phyloP scores from a whole-genome alignment of 1,284 basidiomycete species.

The Microbotryum violaceum region DNA sequence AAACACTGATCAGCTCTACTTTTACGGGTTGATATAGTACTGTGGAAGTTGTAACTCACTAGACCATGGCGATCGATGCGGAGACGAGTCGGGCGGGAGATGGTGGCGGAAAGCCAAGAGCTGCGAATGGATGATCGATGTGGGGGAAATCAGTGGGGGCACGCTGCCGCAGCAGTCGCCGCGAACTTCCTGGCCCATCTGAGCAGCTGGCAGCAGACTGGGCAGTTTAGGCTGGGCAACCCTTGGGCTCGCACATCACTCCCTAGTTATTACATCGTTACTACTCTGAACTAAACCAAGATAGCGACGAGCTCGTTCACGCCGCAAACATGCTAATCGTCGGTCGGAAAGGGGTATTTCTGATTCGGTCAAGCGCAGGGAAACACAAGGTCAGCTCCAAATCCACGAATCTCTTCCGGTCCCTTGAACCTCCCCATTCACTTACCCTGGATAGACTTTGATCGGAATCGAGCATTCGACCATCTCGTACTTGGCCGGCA shows the following conservation, averaged over 20 bases:
- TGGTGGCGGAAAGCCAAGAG: background rate
- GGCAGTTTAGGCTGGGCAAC: no score
- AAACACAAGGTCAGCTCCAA: background rate
- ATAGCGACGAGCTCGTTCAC: slow-evolving; percentile 1
- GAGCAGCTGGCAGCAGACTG: no score
- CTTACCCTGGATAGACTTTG: slow-evolving; percentile 60
- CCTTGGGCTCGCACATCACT: no score
- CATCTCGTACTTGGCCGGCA: slow-evolving; percentile 59
- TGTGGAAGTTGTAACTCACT: no score
- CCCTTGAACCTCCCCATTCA: background rate
- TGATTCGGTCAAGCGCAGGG: background rate
- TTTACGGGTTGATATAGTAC: no score
- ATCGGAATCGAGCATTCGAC: slow-evolving; percentile 90
- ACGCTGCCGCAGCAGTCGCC: no score
- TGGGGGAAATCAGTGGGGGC: no score
- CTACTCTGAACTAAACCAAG: background rate
- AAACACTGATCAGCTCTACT: no score
- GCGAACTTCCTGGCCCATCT: no score
- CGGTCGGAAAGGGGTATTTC: slow-evolving; percentile 80
- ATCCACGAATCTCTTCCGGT: background rate
- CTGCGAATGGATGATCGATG: no score
- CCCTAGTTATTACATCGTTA: background rate
- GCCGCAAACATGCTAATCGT: slow-evolving; percentile 67
- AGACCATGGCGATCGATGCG: no score
- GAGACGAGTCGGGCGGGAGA: background rate